These are phyloP conservation scores for Marchantia paleacea DNA, from an alignment of 225 moss, liverwort and hornwort genomes.

Conservation along the genomic window DNA sequence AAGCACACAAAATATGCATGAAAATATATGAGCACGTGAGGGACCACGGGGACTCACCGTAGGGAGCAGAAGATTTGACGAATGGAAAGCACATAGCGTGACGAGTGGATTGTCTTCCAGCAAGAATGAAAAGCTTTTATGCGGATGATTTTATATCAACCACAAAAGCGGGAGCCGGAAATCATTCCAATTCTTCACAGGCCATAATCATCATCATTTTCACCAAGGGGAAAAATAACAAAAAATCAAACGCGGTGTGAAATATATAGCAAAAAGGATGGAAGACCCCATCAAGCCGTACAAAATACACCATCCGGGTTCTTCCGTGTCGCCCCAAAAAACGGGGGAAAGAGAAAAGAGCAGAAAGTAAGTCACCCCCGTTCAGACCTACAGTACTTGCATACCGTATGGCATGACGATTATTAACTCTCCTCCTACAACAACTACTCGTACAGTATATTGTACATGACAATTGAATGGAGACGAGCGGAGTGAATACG, in stretches of 20 bases:
- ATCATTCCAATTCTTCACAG: not conserved
- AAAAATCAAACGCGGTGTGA: too few relatives aligned
- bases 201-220: not conserved
- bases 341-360: not conserved
- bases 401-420: not conserved
- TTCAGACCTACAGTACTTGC: not conserved
- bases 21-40: too few relatives aligned
- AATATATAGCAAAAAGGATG: too few relatives aligned
- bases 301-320: too few relatives aligned
- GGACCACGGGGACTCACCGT: too few relatives aligned
- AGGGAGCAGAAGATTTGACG: too few relatives aligned
- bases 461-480: not conserved
- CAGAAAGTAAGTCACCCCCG: not conserved
- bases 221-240: not conserved
- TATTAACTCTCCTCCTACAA: not conserved
- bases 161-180: not conserved
- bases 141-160: not conserved
- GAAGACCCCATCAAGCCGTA: too few relatives aligned
- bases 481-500: not conserved
- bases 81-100: not conserved
- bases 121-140: not conserved
- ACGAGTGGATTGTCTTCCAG: not conserved
- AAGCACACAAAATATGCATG: too few relatives aligned
- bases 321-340: too few relatives aligned
- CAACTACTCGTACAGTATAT: not conserved